Percentiles rank a stretch among this genome's conserved stretches.
These are phyloP conservation scores for Solanum habrochaites DNA, from an alignment of 257 asterid species.

Conservation along the genomic window DNA sequence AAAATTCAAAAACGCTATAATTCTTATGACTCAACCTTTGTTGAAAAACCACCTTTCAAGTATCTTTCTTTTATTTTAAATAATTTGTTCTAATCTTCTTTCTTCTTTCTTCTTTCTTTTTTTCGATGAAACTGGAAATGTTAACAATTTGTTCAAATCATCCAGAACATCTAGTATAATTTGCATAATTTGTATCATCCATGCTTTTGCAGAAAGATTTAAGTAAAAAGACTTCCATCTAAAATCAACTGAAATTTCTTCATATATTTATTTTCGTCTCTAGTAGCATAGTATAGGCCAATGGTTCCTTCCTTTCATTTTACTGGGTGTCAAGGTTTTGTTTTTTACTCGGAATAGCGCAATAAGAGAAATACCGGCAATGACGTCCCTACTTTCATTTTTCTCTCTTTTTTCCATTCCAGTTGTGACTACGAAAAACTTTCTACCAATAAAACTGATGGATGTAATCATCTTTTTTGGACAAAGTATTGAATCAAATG, in stretches of 20 bases:
- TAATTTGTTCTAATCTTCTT: neutral
- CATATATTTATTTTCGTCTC: neutral
- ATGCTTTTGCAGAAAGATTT: neutral
- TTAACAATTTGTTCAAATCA: neutral
- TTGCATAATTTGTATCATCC: neutral
- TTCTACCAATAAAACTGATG: neutral
- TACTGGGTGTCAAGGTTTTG: neutral
- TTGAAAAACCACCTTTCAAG: neutral
- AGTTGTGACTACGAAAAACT: neutral
- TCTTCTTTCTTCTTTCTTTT: neutral
- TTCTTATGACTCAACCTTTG: neutral
- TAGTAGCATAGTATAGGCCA: neutral
- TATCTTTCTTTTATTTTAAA: neutral
- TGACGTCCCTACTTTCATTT: neutral
- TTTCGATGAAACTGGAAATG: neutral
- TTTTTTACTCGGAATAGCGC: neutral
- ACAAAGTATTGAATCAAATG: neutral
- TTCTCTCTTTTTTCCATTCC: neutral
- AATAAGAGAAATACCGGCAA: neutral
- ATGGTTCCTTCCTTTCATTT: neutral
- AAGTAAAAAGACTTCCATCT: neutral
- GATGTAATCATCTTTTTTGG: neutral
- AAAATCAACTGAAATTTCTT: neutral
- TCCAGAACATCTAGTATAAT: neutral
- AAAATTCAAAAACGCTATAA: neutral